phyloP scores from a whole-genome alignment of 1,284 basidiomycete genomes.

The Austroboletus novae-zelandiae region DNA sequence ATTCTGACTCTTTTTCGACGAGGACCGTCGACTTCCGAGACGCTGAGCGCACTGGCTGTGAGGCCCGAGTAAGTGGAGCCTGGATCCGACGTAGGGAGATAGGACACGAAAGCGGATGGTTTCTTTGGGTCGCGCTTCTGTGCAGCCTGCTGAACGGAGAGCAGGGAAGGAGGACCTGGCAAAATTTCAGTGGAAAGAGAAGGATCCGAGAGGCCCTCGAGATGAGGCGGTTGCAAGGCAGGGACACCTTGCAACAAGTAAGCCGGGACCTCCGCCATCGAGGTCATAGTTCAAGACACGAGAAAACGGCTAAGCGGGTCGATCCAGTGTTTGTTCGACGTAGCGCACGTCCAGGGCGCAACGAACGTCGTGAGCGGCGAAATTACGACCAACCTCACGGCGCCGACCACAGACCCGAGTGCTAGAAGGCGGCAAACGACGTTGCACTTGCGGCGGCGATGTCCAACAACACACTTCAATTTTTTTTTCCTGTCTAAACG shows the following conservation, averaged over 20 bases:
- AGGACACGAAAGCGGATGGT: constrained; percentile 60
- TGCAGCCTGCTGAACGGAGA: constrained; percentile 60
- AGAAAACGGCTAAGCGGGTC: constrained; percentile 22
- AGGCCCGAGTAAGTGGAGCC: constrained; percentile 78
- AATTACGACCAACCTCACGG: constrained; percentile 16
- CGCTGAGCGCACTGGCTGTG: constrained; percentile 58
- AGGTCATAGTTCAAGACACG: constrained; percentile 47
- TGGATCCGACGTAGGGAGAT: constrained; percentile 76
- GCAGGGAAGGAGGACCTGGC: constrained; percentile 73
- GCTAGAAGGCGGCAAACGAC: constrained; percentile 22
- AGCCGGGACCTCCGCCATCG: constrained; percentile 63
- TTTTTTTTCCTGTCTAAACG: constrained; percentile 21
- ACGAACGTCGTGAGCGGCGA: constrained; percentile 22
- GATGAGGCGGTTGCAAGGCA: constrained; percentile 69
- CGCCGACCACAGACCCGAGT: constrained; percentile 18
- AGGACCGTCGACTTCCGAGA: constrained; percentile 57
- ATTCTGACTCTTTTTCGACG: constrained; percentile 68
- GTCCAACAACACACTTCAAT: constrained; percentile 16
- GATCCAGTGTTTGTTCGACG: constrained; percentile 14
- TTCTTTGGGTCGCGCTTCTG: constrained; percentile 76
- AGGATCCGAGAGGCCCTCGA: constrained; percentile 65
- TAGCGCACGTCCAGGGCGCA: constrained; percentile 17
- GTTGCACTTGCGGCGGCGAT: constrained; percentile 17
- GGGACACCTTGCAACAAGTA: constrained; percentile 67
- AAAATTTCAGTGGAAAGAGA: constrained; percentile 79